Base-by-base conservation (phyloP, 139 green algal genomes). In the Picochlorum sp. region DNA sequence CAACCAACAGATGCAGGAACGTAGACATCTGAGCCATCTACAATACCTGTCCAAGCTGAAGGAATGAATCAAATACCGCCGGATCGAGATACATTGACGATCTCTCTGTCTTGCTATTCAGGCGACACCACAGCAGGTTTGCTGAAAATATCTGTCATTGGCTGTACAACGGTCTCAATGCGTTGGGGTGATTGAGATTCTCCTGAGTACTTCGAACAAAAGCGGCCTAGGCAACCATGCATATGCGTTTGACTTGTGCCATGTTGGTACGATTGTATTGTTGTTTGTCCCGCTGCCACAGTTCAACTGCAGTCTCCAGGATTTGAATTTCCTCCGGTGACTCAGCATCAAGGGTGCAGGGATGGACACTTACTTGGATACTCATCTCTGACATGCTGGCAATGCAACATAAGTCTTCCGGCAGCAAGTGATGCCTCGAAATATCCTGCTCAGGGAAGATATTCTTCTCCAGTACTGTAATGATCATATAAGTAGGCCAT, bases 401-500 rank as follows among this genome's bases (percentile, higher is more conserved):
- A 41, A 41, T 11, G 8, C 34, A 41, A n/a, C 34, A 41, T 13
- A 41, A 41, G 8, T 11, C 34, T 41, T 41, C 34, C 34, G 2
- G 34, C 34, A 54, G 47, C 47, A 54, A 54, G 47, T 7, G 47
- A 54, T 26, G 47, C 15, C 65, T 77, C 71, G 73, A 77, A 77
- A 41, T 77, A 77, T 7, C 71, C 71, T 34, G 71, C 65, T 5
- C 70, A 49, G 71, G 71, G 65, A 77, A 77, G 8, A 92, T 71
- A 1, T 70, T 47, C 20, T 76, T 73, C 16, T 75, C 80, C 4
- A 66, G n/a, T 6, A 91, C 84, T 16, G 77, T 50, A n/a, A 60
- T 96, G 88, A 37, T 94, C 81, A 52, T 70, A 73, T 34, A 96
- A 63, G 71, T 82, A 95, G 0, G 74, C 74, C 9, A 83, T 50